Evolutionary conservation across 2,329 filamentous ascomycete species (phyloP), one percentile per base, ranked within the genome.

Genomic region (Penicillium sp.): DNA sequence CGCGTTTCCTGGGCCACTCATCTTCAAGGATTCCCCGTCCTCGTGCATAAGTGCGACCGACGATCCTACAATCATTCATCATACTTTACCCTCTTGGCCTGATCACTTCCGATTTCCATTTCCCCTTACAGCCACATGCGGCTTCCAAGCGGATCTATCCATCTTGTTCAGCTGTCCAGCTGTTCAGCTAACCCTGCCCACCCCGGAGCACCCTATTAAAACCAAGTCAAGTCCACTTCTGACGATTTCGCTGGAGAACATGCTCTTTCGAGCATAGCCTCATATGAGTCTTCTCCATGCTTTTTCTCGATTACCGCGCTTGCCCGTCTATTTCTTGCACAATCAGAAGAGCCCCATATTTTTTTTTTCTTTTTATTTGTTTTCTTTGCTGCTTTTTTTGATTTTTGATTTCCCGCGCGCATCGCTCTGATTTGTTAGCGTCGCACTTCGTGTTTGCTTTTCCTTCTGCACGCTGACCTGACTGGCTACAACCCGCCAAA

Each of bases 1-100:
- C 52, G 54, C 52, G 48, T 18, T 28, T 28, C 24, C 24, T 28
- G 24, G 24, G 24, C 39, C 54, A 59, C 55, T 45, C 29, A 54
- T 49, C 40, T 18, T 26, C 58, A 53, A 52, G 54, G 57, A 60
- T 43, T 59, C 62, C 61, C 64, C 64, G 56, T 67, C 63, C 56
- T 59, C 63, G 53, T 70, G 68, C 68, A 70, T 70, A 66, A 69
- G 69, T 65, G 63, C 62, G 62, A 62, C 63, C 65, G 67, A 63
- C 61, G 65, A 68, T 70, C 67, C 56, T 58, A 54, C 59, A 59
- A 43, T 55, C 56, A 56, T 58, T 56, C 42, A 43, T 49, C 39
- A 40, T 19, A 21, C 28, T 16, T 43, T 51, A 29, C 19, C 36
- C 16, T 21, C 28, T 45, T 33, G 29, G 23, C 39, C 39, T 43